Conservation (phyloP, 2,329 filamentous ascomycete genomes). For the Cyanodermella asteris region DNA sequence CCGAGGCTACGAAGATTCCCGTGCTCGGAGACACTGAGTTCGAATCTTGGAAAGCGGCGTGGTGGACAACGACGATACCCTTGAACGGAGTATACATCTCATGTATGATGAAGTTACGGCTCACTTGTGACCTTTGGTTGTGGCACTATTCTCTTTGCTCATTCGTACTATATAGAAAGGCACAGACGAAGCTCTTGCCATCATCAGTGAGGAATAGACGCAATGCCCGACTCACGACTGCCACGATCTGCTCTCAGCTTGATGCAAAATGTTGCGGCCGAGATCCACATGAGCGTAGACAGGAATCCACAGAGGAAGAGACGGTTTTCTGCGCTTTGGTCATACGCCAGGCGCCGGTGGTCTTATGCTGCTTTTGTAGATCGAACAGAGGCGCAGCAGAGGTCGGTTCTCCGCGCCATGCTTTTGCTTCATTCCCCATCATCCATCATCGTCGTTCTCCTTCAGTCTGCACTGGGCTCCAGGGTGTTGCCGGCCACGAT, state of each 20-base stretch:
- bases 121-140: not conserved
- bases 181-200: not conserved
- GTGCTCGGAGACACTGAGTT: not conserved
- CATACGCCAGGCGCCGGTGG: not conserved
- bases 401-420: not conserved
- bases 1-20: not conserved
- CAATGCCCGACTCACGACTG: not conserved
- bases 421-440: not conserved
- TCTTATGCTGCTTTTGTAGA: not conserved
- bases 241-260: no score
- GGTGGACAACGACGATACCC: not conserved
- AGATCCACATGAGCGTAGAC: no score
- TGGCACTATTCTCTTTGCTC: not conserved
- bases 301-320: no score
- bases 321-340: no score
- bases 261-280: no score
- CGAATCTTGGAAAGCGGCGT: not conserved
- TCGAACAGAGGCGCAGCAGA: constrained; percentile 1
- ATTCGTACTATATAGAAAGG: not conserved
- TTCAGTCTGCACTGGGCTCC: constrained; percentile 7
- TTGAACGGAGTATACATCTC: constrained; percentile 1
- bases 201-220: not conserved
- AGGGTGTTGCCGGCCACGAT: constrained; percentile 29
- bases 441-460: not conserved
- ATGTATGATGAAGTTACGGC: constrained; percentile 1